Percentiles rank a stretch among this genome's conserved stretches.
These are phyloP conservation scores for Pseudogymnoascus sp. DNA, from an alignment of 2,329 filamentous ascomycete genomes.

Conservation along the genomic window DNA sequence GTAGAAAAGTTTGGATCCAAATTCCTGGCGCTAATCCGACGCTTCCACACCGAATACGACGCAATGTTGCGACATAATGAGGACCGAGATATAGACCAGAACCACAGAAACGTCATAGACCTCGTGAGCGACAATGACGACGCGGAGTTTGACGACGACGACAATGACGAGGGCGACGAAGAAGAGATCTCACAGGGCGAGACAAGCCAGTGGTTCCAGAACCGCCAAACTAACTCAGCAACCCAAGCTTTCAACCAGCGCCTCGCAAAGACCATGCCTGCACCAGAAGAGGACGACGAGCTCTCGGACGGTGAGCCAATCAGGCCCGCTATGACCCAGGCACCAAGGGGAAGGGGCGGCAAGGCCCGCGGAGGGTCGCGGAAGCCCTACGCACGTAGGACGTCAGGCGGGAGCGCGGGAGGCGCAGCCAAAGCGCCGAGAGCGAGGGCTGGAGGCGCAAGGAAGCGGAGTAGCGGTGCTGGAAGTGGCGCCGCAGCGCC, in stretches of 20 bases:
- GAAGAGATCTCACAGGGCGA: background rate
- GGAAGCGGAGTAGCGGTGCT: background rate
- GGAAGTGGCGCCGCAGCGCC: background rate
- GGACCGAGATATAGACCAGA: slow-evolving; percentile 23
- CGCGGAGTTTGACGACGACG: slow-evolving; percentile 23
- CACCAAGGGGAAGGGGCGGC: background rate
- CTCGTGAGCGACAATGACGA: slow-evolving; percentile 37
- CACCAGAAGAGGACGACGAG: background rate
- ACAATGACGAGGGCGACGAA: background rate
- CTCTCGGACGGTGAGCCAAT: background rate
- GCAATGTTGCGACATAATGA: slow-evolving; percentile 36
- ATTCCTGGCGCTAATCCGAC: slow-evolving; percentile 50
- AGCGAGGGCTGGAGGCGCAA: background rate
- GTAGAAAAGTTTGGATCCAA: slow-evolving; percentile 51
- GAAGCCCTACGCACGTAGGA: background rate
- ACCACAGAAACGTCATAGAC: slow-evolving; percentile 42
- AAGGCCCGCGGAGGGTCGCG: background rate
- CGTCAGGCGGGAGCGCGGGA: background rate
- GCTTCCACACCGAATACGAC: slow-evolving; percentile 38
- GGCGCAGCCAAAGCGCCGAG: background rate
- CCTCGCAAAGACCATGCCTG: background rate
- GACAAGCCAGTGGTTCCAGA: slow-evolving; percentile 3
- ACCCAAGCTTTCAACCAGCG: slow-evolving; percentile 6
- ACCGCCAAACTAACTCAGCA: background rate
- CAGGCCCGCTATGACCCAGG: slow-evolving; percentile 1